Conservation (phyloP, 768 basidiomycete genomes). For the Megacollybia marginata region DNA sequence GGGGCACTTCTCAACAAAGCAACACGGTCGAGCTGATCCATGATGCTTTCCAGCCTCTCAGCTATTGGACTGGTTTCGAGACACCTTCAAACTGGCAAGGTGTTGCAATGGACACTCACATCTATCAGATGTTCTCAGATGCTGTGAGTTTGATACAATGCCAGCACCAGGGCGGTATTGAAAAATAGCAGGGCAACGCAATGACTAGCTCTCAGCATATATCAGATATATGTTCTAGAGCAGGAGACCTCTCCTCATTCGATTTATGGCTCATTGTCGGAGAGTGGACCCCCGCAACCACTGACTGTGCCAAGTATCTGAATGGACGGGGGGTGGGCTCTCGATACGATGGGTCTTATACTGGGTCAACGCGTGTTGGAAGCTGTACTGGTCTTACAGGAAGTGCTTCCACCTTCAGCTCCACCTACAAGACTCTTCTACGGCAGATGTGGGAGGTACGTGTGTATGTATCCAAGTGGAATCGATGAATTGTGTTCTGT, state of each 20-base stretch:
- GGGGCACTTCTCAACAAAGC: slow-evolving; percentile 36
- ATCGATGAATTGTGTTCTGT: background rate
- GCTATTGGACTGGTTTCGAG: slow-evolving; percentile 63
- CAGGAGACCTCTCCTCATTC: slow-evolving; percentile 39
- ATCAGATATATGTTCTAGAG: slow-evolving; percentile 43
- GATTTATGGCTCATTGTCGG: slow-evolving; percentile 80
- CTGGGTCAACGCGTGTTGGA: slow-evolving; percentile 62
- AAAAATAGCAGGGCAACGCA: background rate
- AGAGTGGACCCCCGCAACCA: slow-evolving; percentile 78
- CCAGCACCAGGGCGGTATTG: too few species aligned
- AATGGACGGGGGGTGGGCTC: slow-evolving; percentile 76
- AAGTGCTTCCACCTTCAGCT: slow-evolving; percentile 63
- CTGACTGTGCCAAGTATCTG: slow-evolving; percentile 74
- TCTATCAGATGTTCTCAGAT: slow-evolving; percentile 70
- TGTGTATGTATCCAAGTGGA: slow-evolving; percentile 2
- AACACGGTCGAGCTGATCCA: slow-evolving; percentile 64
- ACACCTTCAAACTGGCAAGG: slow-evolving; percentile 43
- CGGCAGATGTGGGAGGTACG: slow-evolving; percentile 74
- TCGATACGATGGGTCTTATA: slow-evolving; percentile 55
- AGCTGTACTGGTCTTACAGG: slow-evolving; percentile 73
- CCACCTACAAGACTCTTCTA: slow-evolving; percentile 75
- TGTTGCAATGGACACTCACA: slow-evolving; percentile 75
- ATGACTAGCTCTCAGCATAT: slow-evolving; percentile 35
- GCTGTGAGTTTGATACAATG: slow-evolving; percentile 26
- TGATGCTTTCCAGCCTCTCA: slow-evolving; percentile 74